Evolutionary conservation across 345 rosid species (phyloP).

Genomic region (Aquilaria sinensis): DNA sequence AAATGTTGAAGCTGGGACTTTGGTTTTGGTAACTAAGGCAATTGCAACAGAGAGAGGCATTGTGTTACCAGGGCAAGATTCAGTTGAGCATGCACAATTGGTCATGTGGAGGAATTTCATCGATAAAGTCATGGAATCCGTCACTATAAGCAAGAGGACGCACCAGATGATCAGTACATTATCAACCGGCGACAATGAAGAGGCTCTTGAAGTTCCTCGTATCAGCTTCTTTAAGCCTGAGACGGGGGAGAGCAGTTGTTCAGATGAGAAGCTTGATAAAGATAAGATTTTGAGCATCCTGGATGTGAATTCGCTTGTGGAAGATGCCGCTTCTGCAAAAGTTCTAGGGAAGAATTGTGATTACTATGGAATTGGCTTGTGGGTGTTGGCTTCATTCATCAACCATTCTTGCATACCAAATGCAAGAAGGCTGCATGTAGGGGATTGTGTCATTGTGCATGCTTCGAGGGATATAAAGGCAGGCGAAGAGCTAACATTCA

Average conservation of each 20-base stretch:
- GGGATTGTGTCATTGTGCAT: slow-evolving; percentile 54
- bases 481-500: slow-evolving; percentile 73
- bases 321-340: slow-evolving; percentile 65
- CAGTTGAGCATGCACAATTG: slow-evolving; percentile 49
- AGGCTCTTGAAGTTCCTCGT: slow-evolving; percentile 46
- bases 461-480: slow-evolving; percentile 75
- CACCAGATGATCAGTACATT: slow-evolving; percentile 31
- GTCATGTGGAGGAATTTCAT: slow-evolving; percentile 87
- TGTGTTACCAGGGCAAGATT: slow-evolving; percentile 35
- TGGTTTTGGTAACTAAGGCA: slow-evolving; percentile 62
- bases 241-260: slow-evolving; percentile 17
- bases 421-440: slow-evolving; percentile 70
- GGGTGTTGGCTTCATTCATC: slow-evolving; percentile 69
- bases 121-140: slow-evolving; percentile 38
- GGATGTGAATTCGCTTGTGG: slow-evolving; percentile 88
- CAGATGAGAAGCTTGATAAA: slow-evolving; percentile 26
- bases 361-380: slow-evolving; percentile 71
- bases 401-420: slow-evolving; percentile 85
- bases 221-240: slow-evolving; percentile 52
- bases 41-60: slow-evolving; percentile 77
- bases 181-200: slow-evolving; percentile 61
- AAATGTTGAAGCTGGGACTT: slow-evolving; percentile 55
- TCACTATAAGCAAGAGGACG: slow-evolving; percentile 40
- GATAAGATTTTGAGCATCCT: slow-evolving; percentile 52
- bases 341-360: slow-evolving; percentile 76